Base-by-base conservation (phyloP, 2,329 filamentous ascomycete genomes). In the Botrytis fragariae region DNA sequence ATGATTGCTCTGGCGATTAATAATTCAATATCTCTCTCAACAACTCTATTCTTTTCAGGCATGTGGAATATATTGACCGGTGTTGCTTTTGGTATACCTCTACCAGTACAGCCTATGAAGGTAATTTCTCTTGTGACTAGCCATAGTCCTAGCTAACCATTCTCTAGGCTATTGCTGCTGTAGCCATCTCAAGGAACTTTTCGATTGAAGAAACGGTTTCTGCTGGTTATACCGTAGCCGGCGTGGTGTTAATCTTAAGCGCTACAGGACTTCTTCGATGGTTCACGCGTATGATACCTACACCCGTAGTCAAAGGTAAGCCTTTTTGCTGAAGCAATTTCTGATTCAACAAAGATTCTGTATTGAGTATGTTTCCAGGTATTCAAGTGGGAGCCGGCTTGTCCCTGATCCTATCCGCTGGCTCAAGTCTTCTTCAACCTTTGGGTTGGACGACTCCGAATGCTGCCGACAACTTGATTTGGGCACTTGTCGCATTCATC, bases 331-430 rank as follows among this genome's bases (percentile, higher is more conserved):
- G 14, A 62, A 39, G 14, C 22, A 37, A 9, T 39, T 39, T 42
- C 37, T 62, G 18, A 18, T n/a, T 62, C 35, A 9, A 39, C 42
- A 14, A 42, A 9, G 37, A 7, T 62, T 62, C 25, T 25, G 25
- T 62, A n/a, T 39, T 62, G 14, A 62, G 35, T 16, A 42, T 62
- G 25, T n/a, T 25, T 42, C 4, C 14, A 62, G 60, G 95, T 44
- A 98, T 98, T 77, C 96, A 98, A 83, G 89, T 98, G 65, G 95
- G 95, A 54, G 95, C 95, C 7, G 95, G 95, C 1, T 85, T 98
- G 65, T 94, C 92, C 25, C 87, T 98, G 25, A 88, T 94, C 71
- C 87, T 97, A 73, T 92, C 93, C 20, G 93, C 94, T 12, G 94
- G 93, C 4, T 85, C 86, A 0, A 87, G 85, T 64, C 86, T 97